These are phyloP conservation scores for Fusarium sp. DNA, from an alignment of 2,329 filamentous ascomycete species.

Conservation along the genomic window DNA sequence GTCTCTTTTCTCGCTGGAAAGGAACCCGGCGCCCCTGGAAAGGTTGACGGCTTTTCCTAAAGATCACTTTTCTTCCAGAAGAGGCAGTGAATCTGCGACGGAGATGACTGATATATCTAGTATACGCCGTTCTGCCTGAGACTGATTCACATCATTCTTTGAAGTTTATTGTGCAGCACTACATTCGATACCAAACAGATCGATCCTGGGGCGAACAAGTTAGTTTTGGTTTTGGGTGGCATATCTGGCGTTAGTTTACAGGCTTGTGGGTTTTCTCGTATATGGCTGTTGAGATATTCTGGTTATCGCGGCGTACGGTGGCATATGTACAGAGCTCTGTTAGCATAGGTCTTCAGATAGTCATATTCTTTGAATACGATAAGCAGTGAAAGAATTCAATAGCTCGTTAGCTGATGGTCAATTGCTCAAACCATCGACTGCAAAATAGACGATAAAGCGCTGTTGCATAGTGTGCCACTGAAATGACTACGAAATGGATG, in stretches of 20 bases:
- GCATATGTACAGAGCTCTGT: background rate
- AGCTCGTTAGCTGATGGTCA: background rate
- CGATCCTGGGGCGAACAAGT: background rate
- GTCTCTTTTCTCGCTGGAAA: constrained; percentile 57
- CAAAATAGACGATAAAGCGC: background rate
- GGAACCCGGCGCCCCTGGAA: constrained; percentile 50
- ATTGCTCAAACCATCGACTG: background rate
- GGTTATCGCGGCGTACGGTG: background rate
- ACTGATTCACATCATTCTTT: background rate
- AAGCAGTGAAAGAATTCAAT: background rate
- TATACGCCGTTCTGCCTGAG: constrained; percentile 31
- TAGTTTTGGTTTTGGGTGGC: constrained; percentile 10
- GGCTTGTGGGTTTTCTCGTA: background rate
- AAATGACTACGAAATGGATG: background rate
- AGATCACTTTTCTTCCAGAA: constrained; percentile 42
- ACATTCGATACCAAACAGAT: background rate
- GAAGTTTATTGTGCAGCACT: background rate
- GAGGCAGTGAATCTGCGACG: constrained; percentile 51
- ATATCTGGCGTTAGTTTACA: constrained; percentile 15
- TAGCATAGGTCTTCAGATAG: background rate
- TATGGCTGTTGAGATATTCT: background rate
- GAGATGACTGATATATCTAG: constrained; percentile 48
- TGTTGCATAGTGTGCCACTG: background rate
- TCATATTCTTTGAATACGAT: background rate
- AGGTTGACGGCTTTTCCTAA: constrained; percentile 41